These are phyloP conservation scores for Globisporangium orthogonon DNA, from an alignment of 352 stramenopile genomes.

Conservation along the genomic window DNA sequence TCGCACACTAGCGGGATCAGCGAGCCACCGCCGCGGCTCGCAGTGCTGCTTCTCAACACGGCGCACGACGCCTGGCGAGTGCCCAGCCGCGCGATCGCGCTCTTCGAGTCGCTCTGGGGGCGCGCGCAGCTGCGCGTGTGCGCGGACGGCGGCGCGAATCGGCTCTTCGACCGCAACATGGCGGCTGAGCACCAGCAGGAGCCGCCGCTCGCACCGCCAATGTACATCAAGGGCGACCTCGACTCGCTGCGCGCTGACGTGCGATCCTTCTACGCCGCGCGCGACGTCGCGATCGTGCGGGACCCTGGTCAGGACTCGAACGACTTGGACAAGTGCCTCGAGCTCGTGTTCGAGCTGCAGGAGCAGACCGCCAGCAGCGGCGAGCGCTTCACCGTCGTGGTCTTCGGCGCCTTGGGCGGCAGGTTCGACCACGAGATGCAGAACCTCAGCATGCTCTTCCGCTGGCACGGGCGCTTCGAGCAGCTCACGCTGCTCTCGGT, in stretches of 20 bases:
- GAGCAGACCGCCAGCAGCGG: slow-evolving; percentile 1
- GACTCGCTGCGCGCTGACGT: slow-evolving; percentile 91
- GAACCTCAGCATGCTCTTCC: slow-evolving; percentile 90
- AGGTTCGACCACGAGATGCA: slow-evolving; percentile 98
- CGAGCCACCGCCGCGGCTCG: slow-evolving; percentile 38
- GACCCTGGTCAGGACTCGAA: slow-evolving; percentile 90
- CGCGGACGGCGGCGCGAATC: slow-evolving; percentile 94
- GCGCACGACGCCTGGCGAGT: slow-evolving; percentile 40
- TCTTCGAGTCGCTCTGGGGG: slow-evolving; percentile 74
- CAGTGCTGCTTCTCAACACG: slow-evolving; percentile 60
- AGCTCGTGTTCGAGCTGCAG: slow-evolving; percentile 49
- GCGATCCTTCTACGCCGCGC: slow-evolving; percentile 71
- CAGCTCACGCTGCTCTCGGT: slow-evolving; percentile 87
- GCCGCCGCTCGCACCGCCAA: slow-evolving; percentile 52
- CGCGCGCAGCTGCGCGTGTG: slow-evolving; percentile 75
- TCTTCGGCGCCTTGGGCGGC: slow-evolving; percentile 94
- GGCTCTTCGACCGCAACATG: slow-evolving; percentile 79
- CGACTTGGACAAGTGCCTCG: slow-evolving; percentile 92
- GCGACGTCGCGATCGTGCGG: slow-evolving; percentile 55
- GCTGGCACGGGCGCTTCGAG: slow-evolving; percentile 78
- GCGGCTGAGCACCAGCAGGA: slow-evolving; percentile 23
- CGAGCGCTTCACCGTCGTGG: slow-evolving; percentile 64
- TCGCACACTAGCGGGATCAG: slow-evolving; percentile 3
- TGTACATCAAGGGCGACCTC: slow-evolving; percentile 93
- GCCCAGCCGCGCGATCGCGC: slow-evolving; percentile 17